Percentiles rank a stretch among this genome's conserved stretches.
Evolutionary conservation across 2,329 filamentous ascomycete genomes (phyloP).

Genomic region (Colletotrichum spaethianum): DNA sequence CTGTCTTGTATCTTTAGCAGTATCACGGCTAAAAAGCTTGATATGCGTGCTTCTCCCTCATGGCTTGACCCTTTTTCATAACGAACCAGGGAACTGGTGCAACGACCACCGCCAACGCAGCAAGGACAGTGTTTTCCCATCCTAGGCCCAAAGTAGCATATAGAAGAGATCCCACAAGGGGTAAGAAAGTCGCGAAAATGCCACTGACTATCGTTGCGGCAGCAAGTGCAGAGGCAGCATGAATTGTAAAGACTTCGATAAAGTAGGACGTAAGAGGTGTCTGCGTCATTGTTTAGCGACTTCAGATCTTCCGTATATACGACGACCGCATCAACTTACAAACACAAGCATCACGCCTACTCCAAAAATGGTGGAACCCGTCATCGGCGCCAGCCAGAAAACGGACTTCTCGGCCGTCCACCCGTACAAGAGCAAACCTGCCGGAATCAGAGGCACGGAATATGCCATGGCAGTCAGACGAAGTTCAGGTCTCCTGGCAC

Average conservation of each 20-base stretch:
- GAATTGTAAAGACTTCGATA: constrained; percentile 67
- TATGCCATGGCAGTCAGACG: constrained; percentile 44
- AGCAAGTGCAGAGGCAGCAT: constrained; percentile 75
- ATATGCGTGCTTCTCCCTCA: constrained; percentile 13
- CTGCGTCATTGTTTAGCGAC: background rate
- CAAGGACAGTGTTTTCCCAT: constrained; percentile 62
- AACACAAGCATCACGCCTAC: constrained; percentile 47
- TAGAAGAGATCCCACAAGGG: constrained; percentile 64
- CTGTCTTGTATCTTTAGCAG: background rate
- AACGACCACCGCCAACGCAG: constrained; percentile 58
- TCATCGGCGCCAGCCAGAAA: constrained; percentile 72
- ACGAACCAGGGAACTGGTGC: constrained; percentile 62
- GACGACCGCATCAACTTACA: background rate
- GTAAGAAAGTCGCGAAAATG: constrained; percentile 66
- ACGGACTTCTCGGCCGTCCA: constrained; percentile 61
- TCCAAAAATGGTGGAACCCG: constrained; percentile 65
- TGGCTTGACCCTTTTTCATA: constrained; percentile 58
- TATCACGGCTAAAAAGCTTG: background rate
- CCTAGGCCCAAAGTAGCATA: constrained; percentile 66
- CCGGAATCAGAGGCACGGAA: constrained; percentile 46
- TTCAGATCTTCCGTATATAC: background rate
- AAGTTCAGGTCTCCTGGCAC: constrained; percentile 42
- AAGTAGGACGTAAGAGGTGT: constrained; percentile 59
- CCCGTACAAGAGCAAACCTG: constrained; percentile 46
- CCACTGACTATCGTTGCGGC: constrained; percentile 71